Evolutionary conservation across 768 basidiomycete species (phyloP).

Genomic region (Cyclocybe aegerita): DNA sequence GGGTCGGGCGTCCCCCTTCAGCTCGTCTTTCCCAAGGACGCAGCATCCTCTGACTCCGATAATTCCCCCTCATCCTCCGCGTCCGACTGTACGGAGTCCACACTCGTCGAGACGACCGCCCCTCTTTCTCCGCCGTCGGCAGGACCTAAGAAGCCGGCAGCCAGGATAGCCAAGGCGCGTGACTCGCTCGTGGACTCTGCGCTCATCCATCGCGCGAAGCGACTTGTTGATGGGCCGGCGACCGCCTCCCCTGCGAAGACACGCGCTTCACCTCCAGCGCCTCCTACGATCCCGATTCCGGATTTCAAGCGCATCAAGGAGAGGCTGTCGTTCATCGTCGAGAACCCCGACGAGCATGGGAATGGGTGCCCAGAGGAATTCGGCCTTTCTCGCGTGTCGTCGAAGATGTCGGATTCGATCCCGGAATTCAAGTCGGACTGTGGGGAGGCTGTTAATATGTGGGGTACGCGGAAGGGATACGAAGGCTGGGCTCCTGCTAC

Average conservation of each 20-base stretch:
- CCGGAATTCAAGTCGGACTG: constrained; percentile 15
- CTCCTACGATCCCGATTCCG: constrained; percentile 7
- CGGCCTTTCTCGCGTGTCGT: constrained; percentile 14
- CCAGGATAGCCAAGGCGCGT: constrained; percentile 19
- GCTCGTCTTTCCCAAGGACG: constrained; percentile 53
- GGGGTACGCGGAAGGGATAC: constrained; percentile 27
- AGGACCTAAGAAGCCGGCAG: constrained; percentile 4
- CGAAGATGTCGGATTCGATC: constrained; percentile 8
- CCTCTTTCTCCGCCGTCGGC: background rate
- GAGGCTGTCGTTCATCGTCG: constrained; percentile 29
- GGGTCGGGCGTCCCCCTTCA: constrained; percentile 63
- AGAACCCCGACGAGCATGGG: constrained; percentile 33
- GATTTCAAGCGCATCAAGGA: constrained; percentile 14
- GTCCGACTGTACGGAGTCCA: constrained; percentile 1
- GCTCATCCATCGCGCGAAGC: constrained; percentile 17
- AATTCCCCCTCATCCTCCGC: constrained; percentile 10
- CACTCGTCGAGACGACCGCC: background rate
- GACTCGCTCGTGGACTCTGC: constrained; percentile 19
- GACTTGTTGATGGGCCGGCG: constrained; percentile 6
- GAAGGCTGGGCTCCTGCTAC: constrained; percentile 21
- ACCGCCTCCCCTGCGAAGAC: constrained; percentile 2
- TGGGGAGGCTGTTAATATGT: constrained; percentile 19
- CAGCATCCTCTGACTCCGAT: constrained; percentile 1
- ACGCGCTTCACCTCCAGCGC: constrained; percentile 8
- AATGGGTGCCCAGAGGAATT: constrained; percentile 24